Evolutionary conservation across 2,329 filamentous ascomycete species (phyloP).

Genomic region (Aspergillus sp.): DNA sequence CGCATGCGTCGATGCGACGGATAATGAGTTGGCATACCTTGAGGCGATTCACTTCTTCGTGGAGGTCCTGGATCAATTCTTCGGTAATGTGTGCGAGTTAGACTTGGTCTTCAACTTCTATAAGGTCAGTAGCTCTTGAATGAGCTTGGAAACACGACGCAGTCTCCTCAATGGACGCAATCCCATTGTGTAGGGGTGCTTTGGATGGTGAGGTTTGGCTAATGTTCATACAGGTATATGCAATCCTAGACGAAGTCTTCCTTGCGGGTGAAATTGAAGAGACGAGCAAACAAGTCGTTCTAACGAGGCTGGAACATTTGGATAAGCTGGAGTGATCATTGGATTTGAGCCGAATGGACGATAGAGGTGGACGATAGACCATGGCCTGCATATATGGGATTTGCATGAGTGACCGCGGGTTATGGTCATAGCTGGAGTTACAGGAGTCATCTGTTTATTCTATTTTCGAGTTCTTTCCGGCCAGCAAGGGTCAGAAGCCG

Average conservation of each 20-base stretch:
- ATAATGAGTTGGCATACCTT: slow-evolving; percentile 95
- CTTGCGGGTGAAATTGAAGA: slow-evolving; percentile 97
- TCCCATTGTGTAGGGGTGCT: no score
- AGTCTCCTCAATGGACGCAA: no score
- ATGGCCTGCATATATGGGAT: slow-evolving; percentile 5
- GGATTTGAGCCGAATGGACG: neutral
- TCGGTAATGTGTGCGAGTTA: slow-evolving; percentile 97
- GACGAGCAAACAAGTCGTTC: slow-evolving; percentile 95
- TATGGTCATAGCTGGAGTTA: slow-evolving; percentile 23
- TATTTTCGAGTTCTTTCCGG: slow-evolving; percentile 6
- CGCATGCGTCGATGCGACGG: slow-evolving; percentile 97
- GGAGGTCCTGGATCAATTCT: slow-evolving; percentile 97
- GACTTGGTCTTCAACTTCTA: slow-evolving; percentile 79
- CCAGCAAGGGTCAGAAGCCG: neutral
- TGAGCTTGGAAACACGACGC: neutral
- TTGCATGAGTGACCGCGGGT: slow-evolving; percentile 21
- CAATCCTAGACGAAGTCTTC: slow-evolving; percentile 97
- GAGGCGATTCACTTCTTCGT: slow-evolving; percentile 99
- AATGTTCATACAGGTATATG: slow-evolving; percentile 68
- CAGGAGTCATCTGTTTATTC: slow-evolving; percentile 11
- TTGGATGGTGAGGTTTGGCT: slow-evolving; percentile 4
- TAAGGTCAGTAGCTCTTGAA: slow-evolving; percentile 51
- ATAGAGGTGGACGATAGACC: neutral
- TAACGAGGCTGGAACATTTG: slow-evolving; percentile 90
- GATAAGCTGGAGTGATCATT: slow-evolving; percentile 81